A percentile compares a stretch with the other conserved stretches of the same genome.
These are phyloP conservation scores for Castanea crenata DNA, from an alignment of 306 rosid species.

Conservation along the genomic window DNA sequence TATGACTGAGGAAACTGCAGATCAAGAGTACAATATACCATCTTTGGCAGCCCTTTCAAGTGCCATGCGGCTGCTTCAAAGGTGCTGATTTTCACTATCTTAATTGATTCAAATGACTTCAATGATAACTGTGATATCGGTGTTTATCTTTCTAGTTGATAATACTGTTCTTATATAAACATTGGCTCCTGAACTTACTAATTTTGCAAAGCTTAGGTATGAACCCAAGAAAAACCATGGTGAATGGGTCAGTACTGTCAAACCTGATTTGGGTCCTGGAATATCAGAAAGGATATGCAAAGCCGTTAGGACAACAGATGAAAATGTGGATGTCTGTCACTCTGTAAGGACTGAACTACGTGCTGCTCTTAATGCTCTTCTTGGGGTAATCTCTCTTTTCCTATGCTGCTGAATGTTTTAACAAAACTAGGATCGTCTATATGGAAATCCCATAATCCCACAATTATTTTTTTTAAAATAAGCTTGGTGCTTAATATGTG, in stretches of 20 bases:
- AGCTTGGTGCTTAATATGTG: no score
- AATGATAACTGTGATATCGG: conserved; percentile 7
- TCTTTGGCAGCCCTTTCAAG: conserved; percentile 81
- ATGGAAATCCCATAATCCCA: neutral
- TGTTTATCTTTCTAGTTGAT: neutral
- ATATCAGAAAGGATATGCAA: conserved; percentile 62
- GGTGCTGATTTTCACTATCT: conserved; percentile 38
- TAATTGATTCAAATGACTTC: conserved; percentile 10
- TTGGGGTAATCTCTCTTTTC: conserved; percentile 60
- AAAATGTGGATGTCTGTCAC: conserved; percentile 37
- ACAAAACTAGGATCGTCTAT: neutral
- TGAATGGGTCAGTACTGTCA: conserved; percentile 71
- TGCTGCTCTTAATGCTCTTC: conserved; percentile 70
- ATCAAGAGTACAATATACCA: conserved; percentile 55
- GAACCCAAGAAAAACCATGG: conserved; percentile 83
- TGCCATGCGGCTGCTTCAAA: conserved; percentile 64
- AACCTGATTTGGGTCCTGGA: conserved; percentile 82
- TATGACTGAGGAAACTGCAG: conserved; percentile 36
- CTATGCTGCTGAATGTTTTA: neutral
- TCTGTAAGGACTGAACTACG: conserved; percentile 56
- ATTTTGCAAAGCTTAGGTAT: conserved; percentile 41
- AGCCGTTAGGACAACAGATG: conserved; percentile 59
- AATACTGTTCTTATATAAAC: conserved; percentile 4
- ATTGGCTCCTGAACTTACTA: neutral
- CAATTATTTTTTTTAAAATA: no score